phyloP scores from a whole-genome alignment of 805 yeast species.

The Jamesozyma rosinii region DNA sequence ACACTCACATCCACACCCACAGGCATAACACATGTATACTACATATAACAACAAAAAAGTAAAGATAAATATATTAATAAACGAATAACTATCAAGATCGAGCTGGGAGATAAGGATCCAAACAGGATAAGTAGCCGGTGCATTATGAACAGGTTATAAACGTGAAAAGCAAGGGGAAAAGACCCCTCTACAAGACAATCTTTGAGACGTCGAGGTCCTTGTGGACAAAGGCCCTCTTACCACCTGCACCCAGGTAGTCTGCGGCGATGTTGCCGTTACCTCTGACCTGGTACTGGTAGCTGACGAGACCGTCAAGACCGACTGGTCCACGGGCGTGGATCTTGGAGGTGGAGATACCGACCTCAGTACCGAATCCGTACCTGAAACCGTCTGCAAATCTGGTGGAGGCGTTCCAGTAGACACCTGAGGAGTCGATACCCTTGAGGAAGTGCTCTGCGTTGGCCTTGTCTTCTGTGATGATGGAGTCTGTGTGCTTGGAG shows the following conservation, averaged over 20 bases:
- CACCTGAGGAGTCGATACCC: constrained; percentile 91
- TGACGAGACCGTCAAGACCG: constrained; percentile 92
- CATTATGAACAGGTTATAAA: too few species aligned
- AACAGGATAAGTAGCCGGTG: too few species aligned
- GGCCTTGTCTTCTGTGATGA: constrained; percentile 64
- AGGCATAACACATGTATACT: too few species aligned
- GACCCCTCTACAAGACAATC: constrained; percentile 20
- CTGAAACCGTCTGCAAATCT: constrained; percentile 98
- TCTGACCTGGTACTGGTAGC: constrained; percentile 85
- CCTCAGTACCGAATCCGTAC: constrained; percentile 98
- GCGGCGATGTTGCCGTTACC: constrained; percentile 91
- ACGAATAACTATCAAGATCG: too few species aligned
- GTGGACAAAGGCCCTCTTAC: constrained; percentile 67
- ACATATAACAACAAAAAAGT: too few species aligned
- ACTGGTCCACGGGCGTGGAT: constrained; percentile 98
- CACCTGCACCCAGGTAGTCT: constrained; percentile 91
- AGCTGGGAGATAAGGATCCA: too few species aligned
- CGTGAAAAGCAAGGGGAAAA: too few species aligned
- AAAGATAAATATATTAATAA: too few species aligned
- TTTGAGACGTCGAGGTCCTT: constrained; percentile 41
- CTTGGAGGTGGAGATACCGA: constrained; percentile 93
- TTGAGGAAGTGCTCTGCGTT: constrained; percentile 70
- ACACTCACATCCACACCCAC: too few species aligned
- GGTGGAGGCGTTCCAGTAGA: constrained; percentile 95
- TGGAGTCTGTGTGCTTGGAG: constrained; percentile 92